Evolutionary conservation across 495 filamentous ascomycete species (phyloP), one percentile per base, ranked within the genome.

Genomic region (Penicillium flavigenum): DNA sequence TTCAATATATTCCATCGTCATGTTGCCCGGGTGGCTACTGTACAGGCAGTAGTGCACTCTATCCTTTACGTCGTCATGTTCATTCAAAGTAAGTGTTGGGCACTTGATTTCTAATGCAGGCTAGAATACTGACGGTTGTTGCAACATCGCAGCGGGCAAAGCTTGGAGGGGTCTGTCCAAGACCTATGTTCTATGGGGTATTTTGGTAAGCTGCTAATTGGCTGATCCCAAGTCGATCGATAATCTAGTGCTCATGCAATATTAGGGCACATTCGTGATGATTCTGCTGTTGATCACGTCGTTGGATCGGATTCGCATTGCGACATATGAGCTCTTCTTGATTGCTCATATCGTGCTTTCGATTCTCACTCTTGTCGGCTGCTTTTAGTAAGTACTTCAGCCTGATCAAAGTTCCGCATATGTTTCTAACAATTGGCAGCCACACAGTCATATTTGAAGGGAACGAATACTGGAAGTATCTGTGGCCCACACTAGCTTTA

Each of bases 1-100:
- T 83, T 81, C 60, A 79, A 80, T 45, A 62, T 80, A 2, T 81
- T 84, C 31, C 82, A 84, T 70, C 80, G 81, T 16, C 80, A 81
- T 75, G 70, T 82, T 27, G 82, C 82, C 4, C 70, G 80, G 51
- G 72, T 83, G 7, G 79, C 80, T 3, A 81, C 79, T 4, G 34
- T 82, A 22, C 75, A 83, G 62, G 82, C 73, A 2, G 58, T 78
- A 10, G 66, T 78, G 3, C 82, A 85, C 63, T 71, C 73, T 0
- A 3, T 67, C 17, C 47, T 71, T 3, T 78, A 78, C 43, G 9
- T 70, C 1, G 54, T 72, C 1, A 59, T 76, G 9, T 73, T 69
- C 31, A 52, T 68, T 26, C 58, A 62, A 51, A 57, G 74, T 76
- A 58, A 53, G 70, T 62, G 9, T 22, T 34, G 22, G 11, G 19